A percentile compares a stretch with the other conserved stretches of the same genome.
Evolutionary conservation across 257 asterid genomes (phyloP).

Genomic region (Phtheirospermum japonicum): DNA sequence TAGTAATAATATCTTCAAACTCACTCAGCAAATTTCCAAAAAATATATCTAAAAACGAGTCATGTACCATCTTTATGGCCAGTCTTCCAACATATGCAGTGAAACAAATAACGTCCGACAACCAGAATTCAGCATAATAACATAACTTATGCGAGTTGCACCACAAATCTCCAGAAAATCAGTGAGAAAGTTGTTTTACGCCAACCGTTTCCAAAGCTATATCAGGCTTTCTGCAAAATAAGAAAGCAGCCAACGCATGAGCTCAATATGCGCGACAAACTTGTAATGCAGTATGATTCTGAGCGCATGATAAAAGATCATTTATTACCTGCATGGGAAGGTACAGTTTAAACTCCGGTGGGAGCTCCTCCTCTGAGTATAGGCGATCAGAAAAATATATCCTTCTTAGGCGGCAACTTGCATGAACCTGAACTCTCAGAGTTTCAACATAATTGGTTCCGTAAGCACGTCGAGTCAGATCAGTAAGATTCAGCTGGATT

Average conservation of each 20-base stretch:
- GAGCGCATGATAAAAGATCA: not conserved
- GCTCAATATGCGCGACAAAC: not conserved
- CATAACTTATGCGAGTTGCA: too few relatives aligned
- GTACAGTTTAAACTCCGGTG: constrained; percentile 94
- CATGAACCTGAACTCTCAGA: constrained; percentile 88
- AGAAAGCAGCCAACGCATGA: constrained; percentile 13
- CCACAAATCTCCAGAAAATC: not conserved
- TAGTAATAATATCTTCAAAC: too few relatives aligned
- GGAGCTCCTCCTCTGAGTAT: constrained; percentile 95
- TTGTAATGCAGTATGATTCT: not conserved
- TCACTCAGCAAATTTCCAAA: too few relatives aligned
- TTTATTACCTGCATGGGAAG: constrained; percentile 84
- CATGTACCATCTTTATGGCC: too few relatives aligned
- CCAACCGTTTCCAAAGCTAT: constrained; percentile 17
- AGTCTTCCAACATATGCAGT: too few relatives aligned
- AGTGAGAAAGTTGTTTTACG: not conserved
- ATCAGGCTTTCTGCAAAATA: constrained; percentile 42
- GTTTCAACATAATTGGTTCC: constrained; percentile 97
- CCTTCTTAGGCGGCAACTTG: constrained; percentile 88
- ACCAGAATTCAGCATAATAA: too few relatives aligned
- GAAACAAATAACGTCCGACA: too few relatives aligned
- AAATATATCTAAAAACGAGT: too few relatives aligned
- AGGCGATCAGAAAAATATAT: constrained; percentile 91
- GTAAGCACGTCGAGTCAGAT: constrained; percentile 85
- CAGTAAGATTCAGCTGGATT: constrained; percentile 83